Base-by-base conservation (phyloP, 139 green algal genomes). In the Pycnococcus provasolii region DNA sequence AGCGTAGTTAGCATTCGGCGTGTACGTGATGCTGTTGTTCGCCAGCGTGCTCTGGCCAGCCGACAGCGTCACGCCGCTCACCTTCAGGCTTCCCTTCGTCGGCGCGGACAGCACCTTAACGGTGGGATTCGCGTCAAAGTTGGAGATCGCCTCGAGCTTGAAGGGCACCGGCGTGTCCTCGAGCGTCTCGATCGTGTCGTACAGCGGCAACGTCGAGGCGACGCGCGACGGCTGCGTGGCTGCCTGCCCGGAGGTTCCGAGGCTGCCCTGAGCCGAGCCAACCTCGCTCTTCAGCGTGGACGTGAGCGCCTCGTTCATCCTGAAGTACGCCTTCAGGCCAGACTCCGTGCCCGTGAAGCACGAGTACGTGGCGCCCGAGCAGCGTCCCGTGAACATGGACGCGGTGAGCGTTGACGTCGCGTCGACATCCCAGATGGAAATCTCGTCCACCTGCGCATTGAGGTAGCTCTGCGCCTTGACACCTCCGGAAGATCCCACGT, bases 391-490 rank as follows among this genome's bases (percentile, higher is more conserved):
- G 42, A 42, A 42, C 51, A 71, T 7, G 6, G 39, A 53, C 39
- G 62, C 51, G 11, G 64, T 53, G 39, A 26, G 5, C 26, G 26
- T 26, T 26, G 26, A 26, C 26, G 26, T 26, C 26, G 26, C 26
- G 51, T n/a, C 53, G 5, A 4, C 53, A 9, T 9, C 42, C 43
- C 43, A 73, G 8, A 73, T 71, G 57, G 42, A 44, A 37, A 73
- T 4, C 67, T 73, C 67, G 39, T 69, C 62, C 13, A 69, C 11
- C 8, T 46, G 62, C 9, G 43, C 62, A 6, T 67, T 69, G 62
- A 61, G 61, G 62, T 43, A 60, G 6, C 44, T 45, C 8, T 43
- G 11, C 8, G 39, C 9, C 11, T 55, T 55, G 50, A 13, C 11
- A 11, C 13, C 50, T 13, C 11, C 13, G 50, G 11, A 11, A 13